Evolutionary conservation across 2,329 filamentous ascomycete species (phyloP), one percentile per base, ranked within the genome.

Genomic region (Emergomyces pasteurianus): DNA sequence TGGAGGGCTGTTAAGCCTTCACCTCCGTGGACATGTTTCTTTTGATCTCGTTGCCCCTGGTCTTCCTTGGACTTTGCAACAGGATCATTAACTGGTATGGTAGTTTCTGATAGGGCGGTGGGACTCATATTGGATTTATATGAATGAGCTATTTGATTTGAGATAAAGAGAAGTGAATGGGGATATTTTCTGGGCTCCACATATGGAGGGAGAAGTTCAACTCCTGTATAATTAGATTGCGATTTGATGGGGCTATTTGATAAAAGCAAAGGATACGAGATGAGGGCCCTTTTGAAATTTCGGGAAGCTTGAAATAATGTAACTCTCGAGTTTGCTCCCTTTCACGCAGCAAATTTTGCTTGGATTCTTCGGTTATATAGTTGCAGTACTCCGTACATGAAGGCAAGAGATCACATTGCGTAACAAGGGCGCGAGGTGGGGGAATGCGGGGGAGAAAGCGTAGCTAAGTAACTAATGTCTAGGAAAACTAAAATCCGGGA

Each of bases 21-120:
- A 57, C 65, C 65, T 23, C 67, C 65, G 49, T 69, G 67, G 42
- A 65, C 61, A 61, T 69, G 68, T 47, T 64, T n/a, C 26, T 61
- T 43, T 40, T 61, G 61, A 36, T 60, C 55, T 28, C 14, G 57
- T 23, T 42, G 47, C 47, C 64, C 56, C 28, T 60, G 42, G 14
- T 61, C 58, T 26, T 60, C 61, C 34, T 58, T 58, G 28, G 64
- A 49, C 31, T 60, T 59, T 43, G 63, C 16, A 18, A 43, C 14
- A 9, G 26, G 31, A 21, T 53, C 12, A 47, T 23, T 40, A 10
- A 46, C 34, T 12, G 31, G 21, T 16, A 31, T 2, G n/a, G 58
- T 28, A n/a, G 58, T 61, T 58, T 61, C 63, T 61, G 50, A 60
- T 60, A 49, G 38, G 21, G 53, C 63, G 7, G 42, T 57, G 61